phyloP scores from a whole-genome alignment of 306 rosid genomes.

The Prunus mira region DNA sequence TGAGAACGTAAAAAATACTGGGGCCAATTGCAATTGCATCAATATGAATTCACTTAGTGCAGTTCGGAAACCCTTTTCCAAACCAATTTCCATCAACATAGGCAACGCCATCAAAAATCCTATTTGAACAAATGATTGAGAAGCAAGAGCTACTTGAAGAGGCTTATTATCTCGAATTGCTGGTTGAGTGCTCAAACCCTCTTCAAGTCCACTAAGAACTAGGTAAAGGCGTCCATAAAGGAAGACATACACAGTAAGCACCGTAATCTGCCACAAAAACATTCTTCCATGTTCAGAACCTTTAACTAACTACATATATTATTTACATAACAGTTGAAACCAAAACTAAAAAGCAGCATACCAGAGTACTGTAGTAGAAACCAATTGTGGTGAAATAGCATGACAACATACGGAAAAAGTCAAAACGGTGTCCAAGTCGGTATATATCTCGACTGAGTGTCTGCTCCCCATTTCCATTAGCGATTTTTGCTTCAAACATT shows the following conservation, averaged over 20 bases:
- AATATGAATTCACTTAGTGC: slow-evolving; percentile 91
- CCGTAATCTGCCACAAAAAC: slow-evolving; percentile 72
- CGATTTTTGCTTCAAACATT: slow-evolving; percentile 96
- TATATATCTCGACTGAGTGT: slow-evolving; percentile 92
- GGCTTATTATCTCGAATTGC: slow-evolving; percentile 91
- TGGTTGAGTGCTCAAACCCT: slow-evolving; percentile 68
- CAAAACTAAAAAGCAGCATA: slow-evolving; percentile 24
- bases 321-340: neutral
- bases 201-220: slow-evolving; percentile 95
- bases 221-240: slow-evolving; percentile 97
- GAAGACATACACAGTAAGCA: slow-evolving; percentile 86
- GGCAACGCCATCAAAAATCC: slow-evolving; percentile 96
- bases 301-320: neutral
- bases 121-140: slow-evolving; percentile 95
- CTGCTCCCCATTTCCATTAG: slow-evolving; percentile 98
- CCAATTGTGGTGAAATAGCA: slow-evolving; percentile 96
- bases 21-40: slow-evolving; percentile 96
- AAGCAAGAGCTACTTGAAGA: slow-evolving; percentile 97
- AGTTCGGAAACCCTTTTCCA: slow-evolving; percentile 95
- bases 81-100: slow-evolving; percentile 97
- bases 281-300: slow-evolving; percentile 11
- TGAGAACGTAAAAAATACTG: slow-evolving; percentile 94
- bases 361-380: slow-evolving; percentile 94
- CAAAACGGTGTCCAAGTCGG: slow-evolving; percentile 97
- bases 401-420: slow-evolving; percentile 91